Evolutionary conservation across 345 rosid genomes (phyloP), one percentile per base, ranked within the genome.

Genomic region (Pistacia atlantica): DNA sequence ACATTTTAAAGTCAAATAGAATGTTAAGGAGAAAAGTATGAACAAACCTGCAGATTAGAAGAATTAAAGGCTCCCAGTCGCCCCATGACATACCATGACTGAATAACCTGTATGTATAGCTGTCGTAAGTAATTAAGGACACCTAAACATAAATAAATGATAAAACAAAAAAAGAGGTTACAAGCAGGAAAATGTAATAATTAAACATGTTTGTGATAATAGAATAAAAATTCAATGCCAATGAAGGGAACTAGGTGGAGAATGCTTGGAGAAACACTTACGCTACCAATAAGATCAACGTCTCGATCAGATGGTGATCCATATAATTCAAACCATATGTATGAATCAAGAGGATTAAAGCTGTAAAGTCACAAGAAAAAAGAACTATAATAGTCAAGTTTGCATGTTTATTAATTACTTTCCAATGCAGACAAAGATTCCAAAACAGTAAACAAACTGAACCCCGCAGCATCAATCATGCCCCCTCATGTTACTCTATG

Each of bases 21-120:
- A 48, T 9, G 61, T 45, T 20, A 55, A 54, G 45, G 63, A 61
- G 22, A 10, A 6, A 69, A 65, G 28, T 70, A 77, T 65, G 71
- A 68, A 35, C 81, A 82, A 84, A 95, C 98, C 98, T 95, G 98
- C 80, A 95, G 79, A 78, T 95, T 95, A 22, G 92, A 88, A 75
- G 97, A 89, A 84, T 95, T 95, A 84, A 93, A 95, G 81, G 94
- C 93, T 57, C 99, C 99, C 75, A 93, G 77, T 67, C 98, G 84
- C 59, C 99, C 98, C 99, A 95, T 93, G 77, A 93, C 93, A 85
- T 95, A 93, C 98, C 98, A 93, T 31, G 99, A 88, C 77, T 91
- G 98, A 76, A 93, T 85, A 69, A 86, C 91, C 99, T 95, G 94
- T 81, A 79, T 5, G 55, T 14, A 59, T 65, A 13, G 45, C 67